Percentiles rank a stretch among this genome's conserved stretches.
Conservation (phyloP, 176 grass and related monocot genomes). For the Lolium multiflorum region DNA sequence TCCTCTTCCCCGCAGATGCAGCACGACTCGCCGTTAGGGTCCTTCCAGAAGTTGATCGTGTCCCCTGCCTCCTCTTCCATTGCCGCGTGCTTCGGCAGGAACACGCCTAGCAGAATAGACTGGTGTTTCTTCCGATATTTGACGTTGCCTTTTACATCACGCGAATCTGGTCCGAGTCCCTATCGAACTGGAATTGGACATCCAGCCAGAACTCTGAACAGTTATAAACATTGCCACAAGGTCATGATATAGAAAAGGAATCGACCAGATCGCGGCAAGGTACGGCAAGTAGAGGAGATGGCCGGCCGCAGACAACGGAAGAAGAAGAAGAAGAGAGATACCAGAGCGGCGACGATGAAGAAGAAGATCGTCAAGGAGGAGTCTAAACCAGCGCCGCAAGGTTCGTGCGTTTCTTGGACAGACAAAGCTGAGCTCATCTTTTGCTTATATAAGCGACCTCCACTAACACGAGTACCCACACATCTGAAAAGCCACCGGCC, state of each 20-base stretch:
- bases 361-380: neutral
- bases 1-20: slow-evolving; percentile 27
- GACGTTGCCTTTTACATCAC: neutral
- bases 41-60: slow-evolving; percentile 8
- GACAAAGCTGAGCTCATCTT: no score
- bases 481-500: no score
- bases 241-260: neutral
- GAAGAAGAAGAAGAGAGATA: neutral
- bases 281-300: neutral
- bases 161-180: neutral
- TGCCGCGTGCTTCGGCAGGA: no score
- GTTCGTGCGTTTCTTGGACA: neutral
- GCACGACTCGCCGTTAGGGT: slow-evolving; percentile 14
- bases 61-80: neutral
- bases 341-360: neutral
- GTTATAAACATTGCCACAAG: neutral
- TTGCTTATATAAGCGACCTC: no score
- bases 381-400: neutral
- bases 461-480: no score
- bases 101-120: no score
- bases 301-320: neutral
- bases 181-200: neutral
- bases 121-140: neutral
- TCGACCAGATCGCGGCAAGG: neutral
- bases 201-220: neutral